A percentile compares a stretch with the other conserved stretches of the same genome.
Conservation (phyloP, 176 grass and related monocot genomes). For the Calamus simplicifolius region DNA sequence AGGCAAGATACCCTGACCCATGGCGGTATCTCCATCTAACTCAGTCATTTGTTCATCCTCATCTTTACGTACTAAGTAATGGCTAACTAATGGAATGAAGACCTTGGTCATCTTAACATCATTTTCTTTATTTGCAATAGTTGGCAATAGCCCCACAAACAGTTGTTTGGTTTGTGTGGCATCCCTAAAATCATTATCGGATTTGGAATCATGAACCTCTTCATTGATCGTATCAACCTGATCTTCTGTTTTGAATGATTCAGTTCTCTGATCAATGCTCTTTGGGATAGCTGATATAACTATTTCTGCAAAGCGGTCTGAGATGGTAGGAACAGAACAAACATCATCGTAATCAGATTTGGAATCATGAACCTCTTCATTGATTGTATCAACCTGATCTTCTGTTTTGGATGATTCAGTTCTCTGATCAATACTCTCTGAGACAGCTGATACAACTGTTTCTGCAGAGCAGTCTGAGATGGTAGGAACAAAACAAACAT, state of each 20-base stretch:
- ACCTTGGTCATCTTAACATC: slow-evolving; percentile 11
- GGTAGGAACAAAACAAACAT: slow-evolving; percentile 47
- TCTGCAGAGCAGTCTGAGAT: slow-evolving; percentile 16
- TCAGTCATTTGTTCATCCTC: slow-evolving; percentile 21
- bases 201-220: slow-evolving; percentile 18
- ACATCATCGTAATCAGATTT: slow-evolving; percentile 31
- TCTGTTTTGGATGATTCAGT: slow-evolving; percentile 25
- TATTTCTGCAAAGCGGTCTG: slow-evolving; percentile 20
- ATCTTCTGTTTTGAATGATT: slow-evolving; percentile 24
- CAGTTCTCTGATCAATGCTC: slow-evolving; percentile 21
- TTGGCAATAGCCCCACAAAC: slow-evolving; percentile 5
- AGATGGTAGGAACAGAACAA: slow-evolving; percentile 38
- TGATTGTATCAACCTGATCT: slow-evolving; percentile 6
- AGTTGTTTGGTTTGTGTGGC: not conserved
- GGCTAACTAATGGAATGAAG: slow-evolving; percentile 12
- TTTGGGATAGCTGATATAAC: slow-evolving; percentile 1
- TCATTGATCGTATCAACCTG: slow-evolving; percentile 19
- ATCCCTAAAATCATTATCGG: slow-evolving; percentile 2
- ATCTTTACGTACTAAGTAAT: slow-evolving; percentile 21
- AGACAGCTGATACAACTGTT: slow-evolving; percentile 13
- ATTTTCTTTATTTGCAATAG: slow-evolving; percentile 20
- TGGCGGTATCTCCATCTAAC: slow-evolving; percentile 1
- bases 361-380: slow-evolving; percentile 29
- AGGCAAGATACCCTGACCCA: too few species aligned
- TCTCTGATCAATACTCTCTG: slow-evolving; percentile 20